Base-by-base conservation (phyloP, 1,284 basidiomycete species). In the Stygiomarasmius scandens region DNA sequence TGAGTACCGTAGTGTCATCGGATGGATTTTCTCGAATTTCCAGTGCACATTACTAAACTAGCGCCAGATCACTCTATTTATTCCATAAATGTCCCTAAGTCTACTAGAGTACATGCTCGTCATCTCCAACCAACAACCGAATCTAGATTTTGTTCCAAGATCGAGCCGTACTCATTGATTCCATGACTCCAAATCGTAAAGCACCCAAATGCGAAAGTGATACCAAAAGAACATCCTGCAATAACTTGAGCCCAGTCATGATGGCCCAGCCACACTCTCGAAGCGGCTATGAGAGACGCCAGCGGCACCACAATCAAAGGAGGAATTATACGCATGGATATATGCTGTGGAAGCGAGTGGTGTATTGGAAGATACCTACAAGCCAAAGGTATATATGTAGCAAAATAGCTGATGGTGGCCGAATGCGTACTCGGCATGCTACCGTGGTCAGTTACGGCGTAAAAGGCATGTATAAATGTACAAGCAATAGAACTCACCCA, bases 351-450 rank as follows among this genome's bases (percentile, higher is more conserved):
- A 61, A 85, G 64, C 53, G 77, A 72, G 69, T 81, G 60, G 73
- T 82, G 77, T 55, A 80, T 43, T 29, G 86, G 82, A 45, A 89
- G 74, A 69, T 77, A 75, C 43, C 74, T 27, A 64, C 81, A 83
- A 8, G 86, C 82, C 10, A 93, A 77, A 20, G 81, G 66, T 41
- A 90, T 80, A 67, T 89, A 95, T 5, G 81, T 75, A 16, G 84
- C 84, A 69, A 85, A 92, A 73, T 84, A 95, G 0, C 82, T 79
- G 61, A 92, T 89, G 1, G 81, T 78, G 2, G 91, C 89, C 3
- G 92, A 90, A 69, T 96, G 93, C 2, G 93, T 95, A 53, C 89
- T 92, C 2, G 93, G 93, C 92, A 95, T 95, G 2, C 92, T 92
- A 43, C 67, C 24, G 48, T 19, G 19, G 16, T 20, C 4, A 16